phyloP scores from a whole-genome alignment of 2,329 filamentous ascomycete species.

The Pyrenochaeta sp. region DNA sequence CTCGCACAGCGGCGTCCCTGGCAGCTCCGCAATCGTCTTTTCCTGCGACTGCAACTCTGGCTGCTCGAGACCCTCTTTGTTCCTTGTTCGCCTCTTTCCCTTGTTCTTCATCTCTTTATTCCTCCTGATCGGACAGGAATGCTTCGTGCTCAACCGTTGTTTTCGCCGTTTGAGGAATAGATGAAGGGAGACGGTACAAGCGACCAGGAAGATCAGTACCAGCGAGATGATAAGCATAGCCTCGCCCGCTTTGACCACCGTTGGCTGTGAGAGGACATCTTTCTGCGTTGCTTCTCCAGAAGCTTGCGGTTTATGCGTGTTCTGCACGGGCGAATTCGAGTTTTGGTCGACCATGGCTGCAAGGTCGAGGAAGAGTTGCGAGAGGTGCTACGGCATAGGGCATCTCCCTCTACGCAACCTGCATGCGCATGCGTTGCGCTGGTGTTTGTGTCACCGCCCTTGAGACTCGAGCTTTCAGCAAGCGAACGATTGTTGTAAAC shows the following conservation, averaged over 20 bases:
- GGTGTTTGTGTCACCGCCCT: too few species aligned
- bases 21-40: slow-evolving; percentile 20
- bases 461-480: too few species aligned
- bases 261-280: slow-evolving; percentile 6
- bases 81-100: slow-evolving; percentile 4
- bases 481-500: background rate
- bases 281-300: background rate
- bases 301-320: background rate
- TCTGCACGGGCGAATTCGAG: background rate
- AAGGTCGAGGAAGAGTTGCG: background rate
- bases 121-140: background rate
- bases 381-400: background rate
- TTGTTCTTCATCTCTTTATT: slow-evolving; percentile 5
- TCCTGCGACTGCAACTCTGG: slow-evolving; percentile 20
- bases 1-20: slow-evolving; percentile 22
- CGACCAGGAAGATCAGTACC: slow-evolving; percentile 25
- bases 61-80: background rate
- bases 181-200: slow-evolving; percentile 14
- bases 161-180: slow-evolving; percentile 18
- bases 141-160: background rate
- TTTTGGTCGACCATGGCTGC: slow-evolving; percentile 19
- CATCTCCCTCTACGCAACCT: background rate
- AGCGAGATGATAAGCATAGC: slow-evolving; percentile 29
- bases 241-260: slow-evolving; percentile 22
- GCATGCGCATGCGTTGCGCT: background rate